Percentiles rank a stretch among this genome's conserved stretches.
Evolutionary conservation across 2,329 filamentous ascomycete genomes (phyloP).

Genomic region (Spiromastix sp.): DNA sequence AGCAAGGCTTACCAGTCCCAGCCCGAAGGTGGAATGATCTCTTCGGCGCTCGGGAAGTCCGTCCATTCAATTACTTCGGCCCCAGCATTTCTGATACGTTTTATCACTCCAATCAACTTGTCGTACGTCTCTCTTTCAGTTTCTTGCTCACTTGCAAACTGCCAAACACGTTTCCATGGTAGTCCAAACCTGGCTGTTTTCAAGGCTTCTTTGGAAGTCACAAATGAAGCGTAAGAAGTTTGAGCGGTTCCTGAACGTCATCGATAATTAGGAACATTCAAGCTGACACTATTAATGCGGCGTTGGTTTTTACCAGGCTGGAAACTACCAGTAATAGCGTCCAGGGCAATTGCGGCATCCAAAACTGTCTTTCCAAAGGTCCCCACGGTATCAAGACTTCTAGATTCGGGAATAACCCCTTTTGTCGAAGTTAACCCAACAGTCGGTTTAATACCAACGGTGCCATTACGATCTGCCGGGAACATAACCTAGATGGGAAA

Average conservation of each 20-base stretch:
- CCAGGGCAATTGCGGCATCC: conserved; percentile 56
- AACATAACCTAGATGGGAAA: conserved; percentile 45
- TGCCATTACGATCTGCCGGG: conserved; percentile 56
- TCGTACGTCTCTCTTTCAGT: conserved; percentile 20
- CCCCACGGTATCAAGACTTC: conserved; percentile 60
- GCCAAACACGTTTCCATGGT: conserved; percentile 64
- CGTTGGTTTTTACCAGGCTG: conserved; percentile 6
- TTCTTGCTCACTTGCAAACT: conserved; percentile 47
- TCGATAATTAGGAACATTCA: not conserved
- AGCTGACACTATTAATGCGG: not conserved
- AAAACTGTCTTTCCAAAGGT: conserved; percentile 56
- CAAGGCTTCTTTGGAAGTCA: conserved; percentile 45
- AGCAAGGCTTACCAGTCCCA: conserved; percentile 57
- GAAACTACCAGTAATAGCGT: conserved; percentile 61
- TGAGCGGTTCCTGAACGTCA: not conserved
- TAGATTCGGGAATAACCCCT: conserved; percentile 54
- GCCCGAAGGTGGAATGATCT: conserved; percentile 53
- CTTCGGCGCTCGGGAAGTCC: conserved; percentile 54
- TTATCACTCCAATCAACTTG: conserved; percentile 42
- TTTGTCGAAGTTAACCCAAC: conserved; percentile 59
- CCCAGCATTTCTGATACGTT: conserved; percentile 48
- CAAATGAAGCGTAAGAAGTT: conserved; percentile 41
- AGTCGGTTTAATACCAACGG: conserved; percentile 68
- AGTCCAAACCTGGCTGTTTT: conserved; percentile 57
- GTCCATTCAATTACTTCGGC: conserved; percentile 60